Base-by-base conservation (phyloP, 1,284 basidiomycete genomes). In the Cutaneotrichosporon sp. region DNA sequence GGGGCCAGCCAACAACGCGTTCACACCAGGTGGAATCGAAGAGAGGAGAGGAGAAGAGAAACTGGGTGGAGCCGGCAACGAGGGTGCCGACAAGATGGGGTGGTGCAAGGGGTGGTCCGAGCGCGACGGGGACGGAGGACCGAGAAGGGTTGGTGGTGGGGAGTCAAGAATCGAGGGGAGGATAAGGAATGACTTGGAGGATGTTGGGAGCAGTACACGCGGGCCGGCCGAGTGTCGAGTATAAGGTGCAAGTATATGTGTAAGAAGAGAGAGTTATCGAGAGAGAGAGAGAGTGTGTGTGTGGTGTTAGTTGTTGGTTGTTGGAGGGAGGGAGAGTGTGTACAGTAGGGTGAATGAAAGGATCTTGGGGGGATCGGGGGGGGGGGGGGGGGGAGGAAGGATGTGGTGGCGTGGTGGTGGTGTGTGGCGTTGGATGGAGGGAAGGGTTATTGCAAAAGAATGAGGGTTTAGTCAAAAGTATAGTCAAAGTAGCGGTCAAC, bases 1-100 rank as follows among this genome's bases (percentile, higher is more conserved):
- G 30, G 51, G 51, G 26, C 26, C 51, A n/a, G 31, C 51, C 51
- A 53, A 53, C 51, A 53, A 53, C 51, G 51, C 31, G 51, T 53
- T 53, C 51, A 53, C 51, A n/a, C 51, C 51, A 31, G 31, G 31
- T 53, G 51, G 30, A 56, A n/a, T 36, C 31, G 55, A 26, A 40
- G 36, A 40, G 14, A 55, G 18, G 32, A 55, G 52, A 55, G 16
- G 31, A 18, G 52, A n/a, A 9, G 50, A 13, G 21, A 30, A 22
- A 0, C 6, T 11, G 22, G 14, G 13, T 30, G 49, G 49, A 51
- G 42, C n/a, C 49, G 30, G 49, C 49, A 10, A 18, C 22, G 49
- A 53, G 16, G 50, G 51, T 53, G n/a, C 36, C 21, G 52, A 14
- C 52, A 18, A 36, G 7, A 21, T 26, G 30, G 4, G 18, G 51